Base-by-base conservation (phyloP, 2,329 filamentous ascomycete genomes). In the Stachybotrys elegans region DNA sequence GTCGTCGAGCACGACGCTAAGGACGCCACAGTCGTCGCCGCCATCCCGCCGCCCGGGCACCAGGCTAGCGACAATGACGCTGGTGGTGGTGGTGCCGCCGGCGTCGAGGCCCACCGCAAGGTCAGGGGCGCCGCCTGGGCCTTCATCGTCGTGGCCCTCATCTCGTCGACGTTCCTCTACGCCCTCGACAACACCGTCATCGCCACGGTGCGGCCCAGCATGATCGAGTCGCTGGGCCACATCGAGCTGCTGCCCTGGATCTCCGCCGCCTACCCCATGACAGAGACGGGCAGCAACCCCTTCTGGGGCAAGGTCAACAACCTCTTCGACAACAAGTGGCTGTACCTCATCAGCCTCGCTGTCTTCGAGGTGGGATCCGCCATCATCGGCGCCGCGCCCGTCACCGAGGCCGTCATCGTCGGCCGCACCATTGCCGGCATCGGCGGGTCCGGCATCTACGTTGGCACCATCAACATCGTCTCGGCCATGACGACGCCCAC, bases 321-420 rank as follows among this genome's bases (percentile, higher is more conserved):
- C 34, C 19, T 6, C 6, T 37, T 37, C 34, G 13, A 37, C 16
- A 4, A 4, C n/a, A 37, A 37, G n/a, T 5, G 4, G 6, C 16
- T 37, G 4, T 37, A 17, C 34, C 6, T 37, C 6, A 8, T 21
- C 6, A 13, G 4, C 16, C 6, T 37, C 4, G 4, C 5, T 13
- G 4, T 37, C 4, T 37, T 37, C 20, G 34, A 37, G 13, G 47
- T 51, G 11, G 60, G 60, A n/a, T 57, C 49, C 21, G 61, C 62
- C 2, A 46, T 69, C 4, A 72, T 69, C 45, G 70, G 70, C 23
- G 69, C 58, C 0, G 67, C 70, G 1, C 66, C 64, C 1, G 63
- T 38, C n/a, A 72, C 73, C 61, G 54, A 67, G 47, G 64, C 66
- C 22, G 45, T 76, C 20, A 76, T 77, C 70, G 17, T 39, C 9